Evolutionary conservation across 805 yeast species (phyloP).

Genomic region (Wickerhamiella slavikovae): DNA sequence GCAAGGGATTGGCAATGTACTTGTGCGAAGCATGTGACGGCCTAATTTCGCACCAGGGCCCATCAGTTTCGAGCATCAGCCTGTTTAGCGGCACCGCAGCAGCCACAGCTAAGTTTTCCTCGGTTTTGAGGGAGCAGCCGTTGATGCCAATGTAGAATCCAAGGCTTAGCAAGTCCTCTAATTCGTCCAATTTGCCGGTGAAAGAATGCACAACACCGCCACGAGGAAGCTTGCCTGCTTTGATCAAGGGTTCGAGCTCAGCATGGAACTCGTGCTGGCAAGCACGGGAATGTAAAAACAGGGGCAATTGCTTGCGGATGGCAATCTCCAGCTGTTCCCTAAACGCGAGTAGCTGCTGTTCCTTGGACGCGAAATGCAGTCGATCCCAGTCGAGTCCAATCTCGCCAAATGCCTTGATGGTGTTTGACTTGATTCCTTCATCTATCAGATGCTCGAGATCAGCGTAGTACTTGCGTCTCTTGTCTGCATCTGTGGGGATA

Average conservation of each 20-base stretch:
- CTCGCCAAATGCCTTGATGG: conserved; percentile 78
- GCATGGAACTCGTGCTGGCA: conserved; percentile 61
- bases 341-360: conserved; percentile 48
- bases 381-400: conserved; percentile 91
- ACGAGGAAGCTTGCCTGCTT: conserved; percentile 19
- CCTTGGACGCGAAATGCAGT: conserved; percentile 48
- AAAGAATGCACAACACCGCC: conserved; percentile 90
- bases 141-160: conserved; percentile 67
- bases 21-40: conserved; percentile 59
- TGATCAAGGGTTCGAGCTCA: conserved; percentile 40
- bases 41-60: conserved; percentile 96
- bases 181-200: conserved; percentile 59
- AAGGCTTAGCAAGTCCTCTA: conserved; percentile 30
- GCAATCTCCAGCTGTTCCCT: conserved; percentile 48
- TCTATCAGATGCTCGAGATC: conserved; percentile 29
- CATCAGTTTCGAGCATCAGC: conserved; percentile 78
- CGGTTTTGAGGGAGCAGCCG: conserved; percentile 77
- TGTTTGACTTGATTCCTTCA: conserved; percentile 27
- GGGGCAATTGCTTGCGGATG: conserved; percentile 36
- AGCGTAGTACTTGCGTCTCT: conserved; percentile 23
- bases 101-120: conserved; percentile 51
- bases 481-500: conserved; percentile 12
- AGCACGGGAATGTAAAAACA: conserved; percentile 78
- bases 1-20: conserved; percentile 22
- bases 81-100: conserved; percentile 44